These are phyloP conservation scores for Pisolithus sp. DNA, from an alignment of 768 basidiomycete genomes.

Conservation along the genomic window DNA sequence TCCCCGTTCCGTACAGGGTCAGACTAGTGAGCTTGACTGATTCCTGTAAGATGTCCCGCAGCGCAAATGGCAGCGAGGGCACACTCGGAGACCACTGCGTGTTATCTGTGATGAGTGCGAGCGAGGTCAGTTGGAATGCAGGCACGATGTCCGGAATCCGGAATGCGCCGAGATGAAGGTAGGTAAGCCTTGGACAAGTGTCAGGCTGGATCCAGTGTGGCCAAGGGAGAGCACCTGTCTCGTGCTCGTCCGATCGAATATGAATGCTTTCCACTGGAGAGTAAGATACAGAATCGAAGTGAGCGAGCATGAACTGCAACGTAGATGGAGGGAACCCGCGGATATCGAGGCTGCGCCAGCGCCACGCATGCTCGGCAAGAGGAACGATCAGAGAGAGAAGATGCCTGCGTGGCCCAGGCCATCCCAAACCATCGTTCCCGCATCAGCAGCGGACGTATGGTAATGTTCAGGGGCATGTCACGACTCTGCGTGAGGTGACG, in stretches of 20 bases:
- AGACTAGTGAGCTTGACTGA: neutral
- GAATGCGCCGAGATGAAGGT: neutral
- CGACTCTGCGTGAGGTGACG: slow-evolving; percentile 1
- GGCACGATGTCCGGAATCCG: slow-evolving; percentile 11
- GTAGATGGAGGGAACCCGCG: neutral
- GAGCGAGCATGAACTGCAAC: neutral
- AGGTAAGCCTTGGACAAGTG: neutral
- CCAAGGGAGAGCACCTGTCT: neutral
- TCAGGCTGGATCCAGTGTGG: neutral
- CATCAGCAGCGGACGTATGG: neutral
- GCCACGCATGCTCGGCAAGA: neutral
- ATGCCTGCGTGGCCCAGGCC: neutral
- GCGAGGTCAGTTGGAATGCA: slow-evolving; percentile 9
- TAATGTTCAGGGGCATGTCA: neutral
- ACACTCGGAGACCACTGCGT: neutral
- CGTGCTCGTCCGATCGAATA: neutral
- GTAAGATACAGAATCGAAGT: neutral
- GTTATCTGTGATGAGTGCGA: neutral
- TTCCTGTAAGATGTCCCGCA: neutral
- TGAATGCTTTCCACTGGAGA: neutral
- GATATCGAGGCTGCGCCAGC: slow-evolving; percentile 1
- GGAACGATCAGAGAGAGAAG: neutral
- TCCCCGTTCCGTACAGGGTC: neutral
- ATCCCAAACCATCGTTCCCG: neutral
- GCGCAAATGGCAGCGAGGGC: neutral